Conservation (phyloP, 2,329 filamentous ascomycete species). For the Tolypocladium capitatum region DNA sequence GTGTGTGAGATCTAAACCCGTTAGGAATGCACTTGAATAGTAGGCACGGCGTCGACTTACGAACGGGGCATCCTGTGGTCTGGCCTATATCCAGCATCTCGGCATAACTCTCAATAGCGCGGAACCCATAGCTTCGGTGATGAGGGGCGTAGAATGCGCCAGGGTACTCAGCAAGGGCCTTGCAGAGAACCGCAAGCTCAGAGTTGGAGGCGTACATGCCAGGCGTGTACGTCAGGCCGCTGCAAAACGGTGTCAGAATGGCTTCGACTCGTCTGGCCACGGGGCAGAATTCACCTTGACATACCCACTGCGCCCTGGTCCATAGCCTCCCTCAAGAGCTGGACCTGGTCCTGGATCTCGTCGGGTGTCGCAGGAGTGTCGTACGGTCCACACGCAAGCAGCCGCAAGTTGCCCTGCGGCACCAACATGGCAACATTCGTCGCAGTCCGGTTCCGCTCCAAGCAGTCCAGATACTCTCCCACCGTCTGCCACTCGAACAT, state of each 20-base stretch:
- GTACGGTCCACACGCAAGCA: conserved; percentile 11
- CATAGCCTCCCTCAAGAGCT: conserved; percentile 9
- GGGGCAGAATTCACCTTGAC: conserved; percentile 7
- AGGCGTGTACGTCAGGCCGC: conserved; percentile 12
- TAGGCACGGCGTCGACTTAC: conserved; percentile 3
- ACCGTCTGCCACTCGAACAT: conserved; percentile 11
- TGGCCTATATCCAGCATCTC: conserved; percentile 11
- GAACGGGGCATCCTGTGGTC: conserved; percentile 11
- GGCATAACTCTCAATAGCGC: conserved; percentile 11
- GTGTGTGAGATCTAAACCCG: conserved; percentile 9
- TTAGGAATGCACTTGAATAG: background rate
- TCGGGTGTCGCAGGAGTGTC: conserved; percentile 7
- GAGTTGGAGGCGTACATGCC: conserved; percentile 14
- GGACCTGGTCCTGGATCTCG: conserved; percentile 9
- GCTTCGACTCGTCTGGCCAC: background rate
- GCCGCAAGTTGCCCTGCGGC: conserved; percentile 11
- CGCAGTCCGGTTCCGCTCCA: conserved; percentile 9
- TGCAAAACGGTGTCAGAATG: background rate
- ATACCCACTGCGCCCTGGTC: conserved; percentile 11
- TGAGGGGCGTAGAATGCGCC: conserved; percentile 12
- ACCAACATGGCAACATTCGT: conserved; percentile 12
- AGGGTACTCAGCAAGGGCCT: conserved; percentile 8
- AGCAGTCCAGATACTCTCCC: conserved; percentile 11
- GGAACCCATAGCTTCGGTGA: conserved; percentile 12
- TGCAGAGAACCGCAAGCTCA: conserved; percentile 10